Conservation (phyloP, 1,284 basidiomycete species). For the Ganoderma meredithae region DNA sequence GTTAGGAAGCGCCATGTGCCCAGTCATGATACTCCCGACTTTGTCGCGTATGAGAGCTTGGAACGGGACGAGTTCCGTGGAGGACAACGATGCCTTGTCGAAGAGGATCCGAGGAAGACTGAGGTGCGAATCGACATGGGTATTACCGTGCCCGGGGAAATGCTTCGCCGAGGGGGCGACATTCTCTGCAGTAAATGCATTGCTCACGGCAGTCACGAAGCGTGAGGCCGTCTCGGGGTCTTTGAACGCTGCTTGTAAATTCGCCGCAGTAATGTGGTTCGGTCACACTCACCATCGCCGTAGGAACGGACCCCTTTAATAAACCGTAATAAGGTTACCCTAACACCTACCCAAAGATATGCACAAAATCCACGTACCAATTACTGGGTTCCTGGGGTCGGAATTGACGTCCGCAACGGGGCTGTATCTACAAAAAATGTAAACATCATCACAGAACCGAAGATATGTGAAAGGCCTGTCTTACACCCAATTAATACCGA, state of each 20-base stretch:
- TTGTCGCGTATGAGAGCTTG: conserved; percentile 47
- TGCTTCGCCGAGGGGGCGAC: conserved; percentile 72
- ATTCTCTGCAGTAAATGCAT: conserved; percentile 54
- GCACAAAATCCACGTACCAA: conserved; percentile 51
- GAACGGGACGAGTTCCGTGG: conserved; percentile 68
- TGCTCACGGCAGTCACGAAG: conserved; percentile 55
- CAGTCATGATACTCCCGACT: conserved; percentile 70
- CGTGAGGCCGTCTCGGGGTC: conserved; percentile 59
- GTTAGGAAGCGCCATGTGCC: conserved; percentile 71
- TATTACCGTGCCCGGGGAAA: conserved; percentile 79
- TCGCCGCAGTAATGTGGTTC: not conserved
- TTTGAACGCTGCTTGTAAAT: conserved; percentile 34
- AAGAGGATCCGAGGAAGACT: conserved; percentile 68
- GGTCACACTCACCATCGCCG: conserved; percentile 58
- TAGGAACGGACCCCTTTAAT: conserved; percentile 72
- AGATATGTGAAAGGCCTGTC: conserved; percentile 23
- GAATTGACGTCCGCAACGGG: conserved; percentile 77
- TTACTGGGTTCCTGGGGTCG: conserved; percentile 71
- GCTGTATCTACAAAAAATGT: conserved; percentile 40
- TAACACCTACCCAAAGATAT: not conserved
- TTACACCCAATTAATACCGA: conserved; percentile 75
- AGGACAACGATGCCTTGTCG: conserved; percentile 46
- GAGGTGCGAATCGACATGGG: conserved; percentile 74
- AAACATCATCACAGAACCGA: not conserved
- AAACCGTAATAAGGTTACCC: not conserved